A percentile compares a stretch with the other conserved stretches of the same genome.
Evolutionary conservation across 805 yeast genomes (phyloP).

Genomic region (Hyphopichia homilentoma): DNA sequence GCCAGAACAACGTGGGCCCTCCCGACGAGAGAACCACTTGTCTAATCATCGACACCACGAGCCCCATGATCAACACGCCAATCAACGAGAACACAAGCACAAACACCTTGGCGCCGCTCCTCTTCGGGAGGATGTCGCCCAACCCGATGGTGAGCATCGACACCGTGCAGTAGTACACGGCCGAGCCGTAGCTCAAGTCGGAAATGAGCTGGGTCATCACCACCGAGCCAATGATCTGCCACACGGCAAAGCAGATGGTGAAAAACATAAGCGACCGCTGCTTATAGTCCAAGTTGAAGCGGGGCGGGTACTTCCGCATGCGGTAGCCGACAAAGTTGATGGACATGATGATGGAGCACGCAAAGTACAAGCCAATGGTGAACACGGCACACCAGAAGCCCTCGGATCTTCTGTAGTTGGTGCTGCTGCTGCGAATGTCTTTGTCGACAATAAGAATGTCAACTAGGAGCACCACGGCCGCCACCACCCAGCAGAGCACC

Average conservation of each 20-base stretch:
- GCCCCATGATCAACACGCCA: constrained; percentile 72
- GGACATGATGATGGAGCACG: constrained; percentile 49
- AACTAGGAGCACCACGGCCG: constrained; percentile 49
- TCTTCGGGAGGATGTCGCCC: constrained; percentile 65
- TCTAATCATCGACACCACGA: constrained; percentile 67
- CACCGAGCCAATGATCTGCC: constrained; percentile 69
- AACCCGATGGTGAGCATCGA: constrained; percentile 77
- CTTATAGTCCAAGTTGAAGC: constrained; percentile 59
- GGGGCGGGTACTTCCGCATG: constrained; percentile 60
- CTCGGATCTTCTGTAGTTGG: constrained; percentile 33
- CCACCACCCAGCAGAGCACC: constrained; percentile 61
- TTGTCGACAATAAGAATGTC: constrained; percentile 40
- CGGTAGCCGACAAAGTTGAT: constrained; percentile 63
- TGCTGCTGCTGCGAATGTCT: constrained; percentile 11
- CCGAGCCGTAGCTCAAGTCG: constrained; percentile 51
- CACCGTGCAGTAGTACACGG: constrained; percentile 68
- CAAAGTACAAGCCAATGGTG: constrained; percentile 59
- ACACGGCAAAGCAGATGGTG: constrained; percentile 57
- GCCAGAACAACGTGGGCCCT: constrained; percentile 63
- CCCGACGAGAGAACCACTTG: constrained; percentile 59
- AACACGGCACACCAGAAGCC: constrained; percentile 80
- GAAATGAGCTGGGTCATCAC: constrained; percentile 36
- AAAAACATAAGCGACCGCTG: constrained; percentile 76
- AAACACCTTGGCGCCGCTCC: constrained; percentile 53
- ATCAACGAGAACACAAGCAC: constrained; percentile 59